A percentile compares a stretch with the other conserved stretches of the same genome.
These are phyloP conservation scores for Acer saccharum DNA, from an alignment of 345 rosid species.

Conservation along the genomic window DNA sequence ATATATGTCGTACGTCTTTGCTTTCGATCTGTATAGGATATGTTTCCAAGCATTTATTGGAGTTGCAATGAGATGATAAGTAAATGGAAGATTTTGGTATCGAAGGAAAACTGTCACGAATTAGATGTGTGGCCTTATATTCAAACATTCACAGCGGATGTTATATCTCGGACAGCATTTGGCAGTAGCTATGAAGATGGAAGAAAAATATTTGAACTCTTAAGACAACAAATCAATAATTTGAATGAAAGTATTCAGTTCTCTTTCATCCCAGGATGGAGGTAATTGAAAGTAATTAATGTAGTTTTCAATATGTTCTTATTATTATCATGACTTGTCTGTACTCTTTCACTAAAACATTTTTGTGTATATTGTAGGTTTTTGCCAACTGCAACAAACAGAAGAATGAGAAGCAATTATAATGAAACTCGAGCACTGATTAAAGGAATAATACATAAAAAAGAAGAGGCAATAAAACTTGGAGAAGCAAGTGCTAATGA, in stretches of 20 bases:
- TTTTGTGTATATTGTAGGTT: slow-evolving; percentile 27
- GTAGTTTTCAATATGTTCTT: too few relatives aligned
- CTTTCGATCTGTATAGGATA: slow-evolving; percentile 21
- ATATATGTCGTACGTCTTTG: too few relatives aligned
- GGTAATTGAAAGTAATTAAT: slow-evolving; percentile 24
- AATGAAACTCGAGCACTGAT: slow-evolving; percentile 33
- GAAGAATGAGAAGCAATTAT: slow-evolving; percentile 39
- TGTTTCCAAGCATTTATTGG: slow-evolving; percentile 32
- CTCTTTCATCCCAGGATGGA: slow-evolving; percentile 43
- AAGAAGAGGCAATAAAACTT: slow-evolving; percentile 37
- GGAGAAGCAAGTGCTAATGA: slow-evolving; percentile 27
- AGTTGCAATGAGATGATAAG: slow-evolving; percentile 34
- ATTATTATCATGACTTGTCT: too few relatives aligned
- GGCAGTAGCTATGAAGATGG: slow-evolving; percentile 57
- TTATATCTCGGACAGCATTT: slow-evolving; percentile 49
- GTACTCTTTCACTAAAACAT: not conserved
- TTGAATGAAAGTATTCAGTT: not conserved
- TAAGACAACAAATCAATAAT: slow-evolving; percentile 23
- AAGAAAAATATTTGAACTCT: slow-evolving; percentile 38
- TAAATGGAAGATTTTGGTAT: slow-evolving; percentile 32
- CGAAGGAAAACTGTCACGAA: slow-evolving; percentile 6
- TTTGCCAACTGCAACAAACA: slow-evolving; percentile 45
- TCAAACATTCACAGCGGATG: slow-evolving; percentile 36
- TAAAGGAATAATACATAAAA: slow-evolving; percentile 35
- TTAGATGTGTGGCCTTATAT: slow-evolving; percentile 42